Conservation (phyloP, 75 land plant species). For the Pinus albicaulis region DNA sequence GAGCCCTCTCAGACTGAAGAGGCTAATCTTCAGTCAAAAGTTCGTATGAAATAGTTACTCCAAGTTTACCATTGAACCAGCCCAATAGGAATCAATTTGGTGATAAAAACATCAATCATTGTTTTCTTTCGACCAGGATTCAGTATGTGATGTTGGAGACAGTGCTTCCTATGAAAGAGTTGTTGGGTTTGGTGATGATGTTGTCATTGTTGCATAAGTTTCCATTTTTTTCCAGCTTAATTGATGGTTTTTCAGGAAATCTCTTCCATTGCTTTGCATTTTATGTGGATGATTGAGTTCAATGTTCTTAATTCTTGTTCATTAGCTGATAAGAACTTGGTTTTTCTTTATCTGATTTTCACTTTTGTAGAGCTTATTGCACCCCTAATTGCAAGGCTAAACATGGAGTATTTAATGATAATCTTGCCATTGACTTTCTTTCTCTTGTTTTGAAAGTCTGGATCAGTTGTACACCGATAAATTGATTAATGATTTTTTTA, state of each 20-base stretch:
- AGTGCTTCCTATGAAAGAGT: slow-evolving; percentile 78
- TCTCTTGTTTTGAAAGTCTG: slow-evolving; percentile 80
- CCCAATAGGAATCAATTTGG: no score
- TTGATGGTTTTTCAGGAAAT: not conserved
- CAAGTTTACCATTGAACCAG: no score
- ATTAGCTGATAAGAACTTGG: not conserved
- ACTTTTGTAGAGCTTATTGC: slow-evolving; percentile 57
- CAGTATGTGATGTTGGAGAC: slow-evolving; percentile 74
- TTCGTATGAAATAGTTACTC: no score
- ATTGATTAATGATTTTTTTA: not conserved
- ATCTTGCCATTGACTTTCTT: slow-evolving; percentile 79
- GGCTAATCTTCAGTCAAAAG: no score
- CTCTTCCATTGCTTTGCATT: not conserved
- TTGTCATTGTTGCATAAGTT: slow-evolving; percentile 93
- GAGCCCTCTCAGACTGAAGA: no score
- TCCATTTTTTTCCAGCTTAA: not conserved
- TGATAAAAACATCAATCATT: not conserved
- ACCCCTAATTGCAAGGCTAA: slow-evolving; percentile 87
- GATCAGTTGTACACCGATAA: not conserved
- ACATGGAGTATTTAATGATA: slow-evolving; percentile 95
- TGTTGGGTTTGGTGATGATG: slow-evolving; percentile 75
- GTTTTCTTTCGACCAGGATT: slow-evolving; percentile 47
- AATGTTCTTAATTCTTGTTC: not conserved
- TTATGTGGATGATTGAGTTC: not conserved
- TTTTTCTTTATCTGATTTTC: not conserved